Evolutionary conservation across 2,329 filamentous ascomycete species (phyloP).

Genomic region (Thelonectria blattea): DNA sequence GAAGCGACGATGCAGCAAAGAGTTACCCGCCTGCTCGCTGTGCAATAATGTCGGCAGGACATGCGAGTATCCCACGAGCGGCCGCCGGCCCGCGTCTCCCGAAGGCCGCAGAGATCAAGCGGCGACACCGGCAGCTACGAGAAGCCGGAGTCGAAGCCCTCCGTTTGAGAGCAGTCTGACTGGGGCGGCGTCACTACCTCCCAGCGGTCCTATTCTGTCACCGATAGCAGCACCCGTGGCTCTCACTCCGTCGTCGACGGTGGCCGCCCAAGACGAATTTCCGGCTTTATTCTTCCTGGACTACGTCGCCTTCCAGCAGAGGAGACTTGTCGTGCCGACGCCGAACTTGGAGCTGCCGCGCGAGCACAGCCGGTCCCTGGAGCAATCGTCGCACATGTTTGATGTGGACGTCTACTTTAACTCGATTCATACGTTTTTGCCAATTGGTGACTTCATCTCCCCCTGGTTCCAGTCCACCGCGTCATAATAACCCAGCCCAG

Average conservation of each 20-base stretch:
- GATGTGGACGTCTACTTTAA: conserved; percentile 8
- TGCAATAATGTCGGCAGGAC: background rate
- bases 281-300: conserved; percentile 3
- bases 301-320: background rate
- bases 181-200: background rate
- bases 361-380: background rate
- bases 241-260: no score
- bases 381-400: background rate
- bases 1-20: conserved; percentile 13
- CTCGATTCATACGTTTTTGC: conserved; percentile 4
- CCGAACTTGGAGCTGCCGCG: background rate
- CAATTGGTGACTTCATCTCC: background rate
- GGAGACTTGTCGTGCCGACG: background rate
- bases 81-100: background rate
- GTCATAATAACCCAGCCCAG: background rate
- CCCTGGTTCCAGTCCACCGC: background rate
- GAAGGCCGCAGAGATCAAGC: background rate
- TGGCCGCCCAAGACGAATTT: background rate
- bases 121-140: background rate
- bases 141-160: background rate
- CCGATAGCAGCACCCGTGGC: no score
- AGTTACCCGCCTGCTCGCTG: conserved; percentile 2
- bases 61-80: background rate
- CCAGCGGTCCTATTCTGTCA: no score
- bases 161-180: background rate